Evolutionary conservation across 495 filamentous ascomycete species (phyloP), one percentile per base, ranked within the genome.

Genomic region (Glarea lozoyensis): DNA sequence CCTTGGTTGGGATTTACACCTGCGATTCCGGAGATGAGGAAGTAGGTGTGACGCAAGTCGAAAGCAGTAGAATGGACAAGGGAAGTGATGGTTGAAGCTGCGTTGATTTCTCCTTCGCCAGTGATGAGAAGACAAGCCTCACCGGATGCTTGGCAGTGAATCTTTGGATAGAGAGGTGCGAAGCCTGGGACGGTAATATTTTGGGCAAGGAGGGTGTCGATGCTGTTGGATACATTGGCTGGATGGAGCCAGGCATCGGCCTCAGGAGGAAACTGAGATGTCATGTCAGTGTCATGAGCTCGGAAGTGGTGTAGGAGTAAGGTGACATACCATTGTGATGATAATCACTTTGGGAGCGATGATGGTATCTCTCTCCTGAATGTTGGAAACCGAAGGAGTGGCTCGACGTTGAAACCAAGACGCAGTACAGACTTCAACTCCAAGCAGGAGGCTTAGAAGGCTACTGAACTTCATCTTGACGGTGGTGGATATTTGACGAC

Each of bases 1-100:
- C 67, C 75, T 6, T 71, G 57, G 53, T 83, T 72, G 2, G 84
- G 84, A 55, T 73, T 86, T 37, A 86, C 64, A 17, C 84, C 82
- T 5, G 79, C 82, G 44, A 88, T 86, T 3, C 84, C 84, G 2
- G 73, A 79, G 20, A 84, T 56, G 37, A 87, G 54, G 64, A 84
- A 86, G 54, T 86, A 88, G 20, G 81, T 83, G 23, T 66, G 60
- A 1, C 58, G 69, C 11, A 88, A 65, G 58, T 87, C 67, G 60
- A 88, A 87, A n/a, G 64, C 57, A 10, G 62, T 49, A 0, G 75
- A 82, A 36, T 75, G 69, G 20, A 74, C 60, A 10, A 86, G 60
- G 0, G 81, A 66, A 12, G 67, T 67, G 35, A 81, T 68, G 9
- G 78, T 78, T 4, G 66, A 55, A 3, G 83, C 83, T 5, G 84